These are phyloP conservation scores for Aureobasidium sp. DNA, from an alignment of 2,329 filamentous ascomycete genomes.

Conservation along the genomic window DNA sequence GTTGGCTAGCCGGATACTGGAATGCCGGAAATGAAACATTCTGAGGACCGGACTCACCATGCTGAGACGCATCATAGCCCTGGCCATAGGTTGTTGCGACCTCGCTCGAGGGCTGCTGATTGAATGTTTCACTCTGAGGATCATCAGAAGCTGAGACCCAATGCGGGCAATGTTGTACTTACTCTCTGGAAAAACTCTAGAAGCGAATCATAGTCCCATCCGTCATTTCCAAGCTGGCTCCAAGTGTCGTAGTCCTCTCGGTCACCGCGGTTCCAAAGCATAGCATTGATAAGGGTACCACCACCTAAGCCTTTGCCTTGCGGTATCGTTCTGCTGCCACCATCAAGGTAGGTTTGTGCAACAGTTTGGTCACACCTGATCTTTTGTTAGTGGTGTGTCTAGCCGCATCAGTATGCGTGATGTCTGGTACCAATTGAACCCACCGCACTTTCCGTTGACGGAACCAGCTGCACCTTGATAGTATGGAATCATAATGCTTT, in stretches of 20 bases:
- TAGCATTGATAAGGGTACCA: conserved; percentile 30
- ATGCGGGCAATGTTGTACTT: not conserved
- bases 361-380: conserved; percentile 19
- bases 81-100: conserved; percentile 32
- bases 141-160: not conserved
- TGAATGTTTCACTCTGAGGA: conserved; percentile 24
- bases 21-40: conserved; percentile 29
- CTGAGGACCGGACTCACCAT: conserved; percentile 44
- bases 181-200: conserved; percentile 28
- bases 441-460: conserved; percentile 15
- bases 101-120: conserved; percentile 26
- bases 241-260: conserved; percentile 49
- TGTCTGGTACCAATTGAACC: conserved; percentile 17
- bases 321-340: conserved; percentile 20
- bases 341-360: conserved; percentile 24
- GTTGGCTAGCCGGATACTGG: conserved; percentile 17
- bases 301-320: conserved; percentile 28
- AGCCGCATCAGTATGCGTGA: not conserved
- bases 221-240: conserved; percentile 50
- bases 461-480: conserved; percentile 17
- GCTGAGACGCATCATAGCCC: conserved; percentile 33
- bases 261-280: conserved; percentile 35
- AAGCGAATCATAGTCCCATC: conserved; percentile 51
- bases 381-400: not conserved
- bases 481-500: conserved; percentile 18